Evolutionary conservation across 1,284 basidiomycete species (phyloP).

Genomic region (Marasmius fiardii): DNA sequence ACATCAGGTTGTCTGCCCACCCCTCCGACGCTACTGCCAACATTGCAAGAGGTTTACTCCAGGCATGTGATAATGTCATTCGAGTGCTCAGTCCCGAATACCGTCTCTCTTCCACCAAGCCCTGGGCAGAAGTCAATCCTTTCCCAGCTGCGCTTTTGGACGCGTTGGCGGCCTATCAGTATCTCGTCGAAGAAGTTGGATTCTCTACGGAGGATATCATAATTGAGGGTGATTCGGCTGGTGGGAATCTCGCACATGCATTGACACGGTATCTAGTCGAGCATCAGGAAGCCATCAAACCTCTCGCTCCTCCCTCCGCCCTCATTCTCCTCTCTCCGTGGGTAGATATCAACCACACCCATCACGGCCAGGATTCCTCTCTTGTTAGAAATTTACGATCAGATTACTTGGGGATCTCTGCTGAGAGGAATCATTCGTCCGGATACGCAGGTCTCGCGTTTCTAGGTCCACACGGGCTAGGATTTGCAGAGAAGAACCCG

Average conservation of each 20-base stretch:
- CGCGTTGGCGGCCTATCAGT: constrained; percentile 57
- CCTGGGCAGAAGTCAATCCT: constrained; percentile 33
- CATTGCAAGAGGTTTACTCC: constrained; percentile 32
- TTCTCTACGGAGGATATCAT: constrained; percentile 57
- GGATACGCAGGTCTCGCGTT: constrained; percentile 36
- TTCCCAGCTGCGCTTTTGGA: constrained; percentile 67
- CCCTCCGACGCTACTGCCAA: constrained; percentile 32
- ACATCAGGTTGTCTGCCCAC: constrained; percentile 39
- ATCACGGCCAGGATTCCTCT: constrained; percentile 30
- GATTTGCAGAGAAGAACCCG: constrained; percentile 36
- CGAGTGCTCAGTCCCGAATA: constrained; percentile 48
- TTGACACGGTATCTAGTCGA: constrained; percentile 50
- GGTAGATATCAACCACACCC: constrained; percentile 44
- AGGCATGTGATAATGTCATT: constrained; percentile 33
- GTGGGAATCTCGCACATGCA: constrained; percentile 67
- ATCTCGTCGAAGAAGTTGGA: constrained; percentile 49
- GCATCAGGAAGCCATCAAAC: constrained; percentile 27
- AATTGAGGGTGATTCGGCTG: constrained; percentile 46
- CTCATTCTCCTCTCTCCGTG: constrained; percentile 60
- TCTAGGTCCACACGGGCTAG: constrained; percentile 37
- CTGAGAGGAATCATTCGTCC: constrained; percentile 13
- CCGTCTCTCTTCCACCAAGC: constrained; percentile 39
- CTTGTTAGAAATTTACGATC: constrained; percentile 26
- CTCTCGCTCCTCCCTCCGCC: constrained; percentile 43
- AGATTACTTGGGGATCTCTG: constrained; percentile 34